A percentile compares a stretch with the other conserved stretches of the same genome.
phyloP scores from a whole-genome alignment of 1,284 basidiomycete species.

The Anthracocystis walkeri region DNA sequence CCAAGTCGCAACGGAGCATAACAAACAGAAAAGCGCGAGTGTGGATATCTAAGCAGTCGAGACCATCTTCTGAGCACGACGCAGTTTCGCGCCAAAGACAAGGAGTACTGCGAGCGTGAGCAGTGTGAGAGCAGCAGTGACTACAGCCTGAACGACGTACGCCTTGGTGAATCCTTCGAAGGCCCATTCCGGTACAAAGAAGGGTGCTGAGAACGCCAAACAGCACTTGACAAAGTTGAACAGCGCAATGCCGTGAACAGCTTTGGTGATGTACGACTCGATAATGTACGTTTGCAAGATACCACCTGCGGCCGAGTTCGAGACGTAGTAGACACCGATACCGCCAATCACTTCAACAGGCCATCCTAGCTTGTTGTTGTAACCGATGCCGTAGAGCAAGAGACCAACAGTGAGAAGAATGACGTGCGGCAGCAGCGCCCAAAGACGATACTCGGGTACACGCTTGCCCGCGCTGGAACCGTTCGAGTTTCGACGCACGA shows the following conservation, averaged over 20 bases:
- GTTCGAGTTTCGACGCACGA: conserved; percentile 57
- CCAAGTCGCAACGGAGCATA: background rate
- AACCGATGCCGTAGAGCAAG: conserved; percentile 65
- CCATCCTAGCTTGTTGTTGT: conserved; percentile 65
- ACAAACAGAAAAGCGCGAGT: background rate
- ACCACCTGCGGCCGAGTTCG: conserved; percentile 38
- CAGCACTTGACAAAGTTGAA: conserved; percentile 70
- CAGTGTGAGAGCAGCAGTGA: conserved; percentile 59
- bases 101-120: conserved; percentile 54
- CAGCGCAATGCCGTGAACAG: conserved; percentile 68
- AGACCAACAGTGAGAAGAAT: conserved; percentile 65
- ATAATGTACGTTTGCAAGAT: conserved; percentile 65
- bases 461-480: conserved; percentile 34
- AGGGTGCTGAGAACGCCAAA: conserved; percentile 69
- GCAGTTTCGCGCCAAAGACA: conserved; percentile 37
- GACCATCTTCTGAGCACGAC: conserved; percentile 48
- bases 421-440: conserved; percentile 64
- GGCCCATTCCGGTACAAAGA: conserved; percentile 68
- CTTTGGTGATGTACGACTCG: conserved; percentile 65
- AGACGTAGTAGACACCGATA: conserved; percentile 66
- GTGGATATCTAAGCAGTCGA: conserved; percentile 19
- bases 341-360: conserved; percentile 69
- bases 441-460: conserved; percentile 69
- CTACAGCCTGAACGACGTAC: conserved; percentile 64
- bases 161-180: conserved; percentile 53